Evolutionary conservation across 1,284 basidiomycete genomes (phyloP).

Genomic region (Sutorius eximius): DNA sequence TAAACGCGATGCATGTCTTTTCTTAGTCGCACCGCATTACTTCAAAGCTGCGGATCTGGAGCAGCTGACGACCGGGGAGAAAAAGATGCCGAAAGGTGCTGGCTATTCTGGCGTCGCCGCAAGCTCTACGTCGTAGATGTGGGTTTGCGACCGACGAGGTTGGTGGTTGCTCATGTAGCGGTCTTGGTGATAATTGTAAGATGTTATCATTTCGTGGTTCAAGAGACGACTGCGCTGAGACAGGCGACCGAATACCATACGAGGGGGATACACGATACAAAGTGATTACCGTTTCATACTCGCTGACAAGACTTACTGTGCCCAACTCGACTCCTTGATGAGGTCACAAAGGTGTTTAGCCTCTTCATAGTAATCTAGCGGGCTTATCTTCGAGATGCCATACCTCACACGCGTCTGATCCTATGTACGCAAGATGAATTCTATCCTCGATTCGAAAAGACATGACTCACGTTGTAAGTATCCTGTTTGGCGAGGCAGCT

Average conservation of each 20-base stretch:
- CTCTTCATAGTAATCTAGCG: slow-evolving; percentile 76
- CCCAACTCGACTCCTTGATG: slow-evolving; percentile 42
- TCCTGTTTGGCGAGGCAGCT: slow-evolving; percentile 88
- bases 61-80: slow-evolving; percentile 76
- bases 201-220: neutral
- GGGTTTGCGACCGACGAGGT: neutral
- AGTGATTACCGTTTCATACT: neutral
- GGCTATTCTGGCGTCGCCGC: slow-evolving; percentile 37
- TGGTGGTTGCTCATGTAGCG: neutral
- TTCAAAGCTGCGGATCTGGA: slow-evolving; percentile 90
- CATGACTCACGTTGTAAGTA: slow-evolving; percentile 70
- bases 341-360: slow-evolving; percentile 59
- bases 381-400: slow-evolving; percentile 67
- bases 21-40: slow-evolving; percentile 88
- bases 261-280: neutral
- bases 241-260: neutral
- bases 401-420: slow-evolving; percentile 81
- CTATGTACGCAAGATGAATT: slow-evolving; percentile 39
- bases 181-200: neutral
- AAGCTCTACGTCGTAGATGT: slow-evolving; percentile 12
- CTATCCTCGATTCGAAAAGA: neutral
- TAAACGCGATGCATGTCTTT: slow-evolving; percentile 1
- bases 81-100: slow-evolving; percentile 81
- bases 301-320: slow-evolving; percentile 23
- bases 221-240: neutral